Evolutionary conservation across 176 grass and related monocot genomes (phyloP).

Genomic region (Eragrostis nindensis): DNA sequence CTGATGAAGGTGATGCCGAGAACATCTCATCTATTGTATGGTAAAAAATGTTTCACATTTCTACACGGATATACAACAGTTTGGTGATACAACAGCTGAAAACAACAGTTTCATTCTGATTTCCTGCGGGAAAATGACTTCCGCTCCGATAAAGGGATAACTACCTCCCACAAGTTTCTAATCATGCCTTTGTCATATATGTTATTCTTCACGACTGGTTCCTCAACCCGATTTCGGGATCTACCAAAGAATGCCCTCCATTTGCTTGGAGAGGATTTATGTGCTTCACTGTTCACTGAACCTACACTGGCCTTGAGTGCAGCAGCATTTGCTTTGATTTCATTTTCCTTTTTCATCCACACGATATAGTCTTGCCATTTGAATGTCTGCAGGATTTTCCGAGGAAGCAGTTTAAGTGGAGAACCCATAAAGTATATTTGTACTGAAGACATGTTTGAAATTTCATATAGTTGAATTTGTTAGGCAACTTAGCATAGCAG

Average conservation of each 20-base stretch:
- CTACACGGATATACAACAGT: constrained; percentile 52
- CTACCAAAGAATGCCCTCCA: constrained; percentile 68
- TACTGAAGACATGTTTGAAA: too few species aligned
- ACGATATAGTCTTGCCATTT: constrained; percentile 98
- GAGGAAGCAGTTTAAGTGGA: not conserved
- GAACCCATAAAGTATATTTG: not conserved
- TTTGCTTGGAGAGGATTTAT: constrained; percentile 56
- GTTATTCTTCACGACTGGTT: constrained; percentile 71
- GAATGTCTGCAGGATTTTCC: constrained; percentile 66
- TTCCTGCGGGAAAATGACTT: constrained; percentile 59
- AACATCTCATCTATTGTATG: constrained; percentile 20
- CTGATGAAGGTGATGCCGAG: constrained; percentile 1
- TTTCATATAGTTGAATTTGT: too few species aligned
- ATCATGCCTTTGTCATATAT: constrained; percentile 74
- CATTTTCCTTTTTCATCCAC: constrained; percentile 85
- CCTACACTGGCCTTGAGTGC: constrained; percentile 56
- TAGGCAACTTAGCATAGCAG: not conserved
- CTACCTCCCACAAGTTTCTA: constrained; percentile 78
- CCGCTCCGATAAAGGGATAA: constrained; percentile 77
- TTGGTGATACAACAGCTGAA: constrained; percentile 32
- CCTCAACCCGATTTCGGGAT: constrained; percentile 44
- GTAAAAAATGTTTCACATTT: not conserved
- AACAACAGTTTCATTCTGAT: constrained; percentile 49
- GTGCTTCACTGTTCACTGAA: constrained; percentile 30
- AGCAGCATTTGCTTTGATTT: constrained; percentile 57